A percentile compares a stretch with the other conserved stretches of the same genome.
These are phyloP conservation scores for Phytophthora hibernalis DNA, from an alignment of 352 stramenopile genomes.

Conservation along the genomic window DNA sequence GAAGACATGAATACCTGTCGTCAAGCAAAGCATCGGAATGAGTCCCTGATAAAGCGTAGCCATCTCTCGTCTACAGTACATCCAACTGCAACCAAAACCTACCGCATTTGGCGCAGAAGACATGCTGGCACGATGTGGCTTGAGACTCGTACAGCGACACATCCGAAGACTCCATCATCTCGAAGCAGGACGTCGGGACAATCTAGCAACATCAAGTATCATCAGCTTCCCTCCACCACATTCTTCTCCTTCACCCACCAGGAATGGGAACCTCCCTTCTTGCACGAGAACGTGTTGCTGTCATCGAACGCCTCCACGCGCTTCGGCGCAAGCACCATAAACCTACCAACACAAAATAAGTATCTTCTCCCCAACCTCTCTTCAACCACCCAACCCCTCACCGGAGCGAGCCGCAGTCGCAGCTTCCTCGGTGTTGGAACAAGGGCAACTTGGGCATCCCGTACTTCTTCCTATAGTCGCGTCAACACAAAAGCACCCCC, in stretches of 20 bases:
- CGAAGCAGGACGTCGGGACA: conserved; percentile 76
- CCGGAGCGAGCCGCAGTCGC: conserved; percentile 73
- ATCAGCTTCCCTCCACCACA: neutral
- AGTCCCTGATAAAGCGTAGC: conserved; percentile 13
- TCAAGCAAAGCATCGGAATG: neutral
- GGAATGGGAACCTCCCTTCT: conserved; percentile 83
- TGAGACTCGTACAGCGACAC: conserved; percentile 82
- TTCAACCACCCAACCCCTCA: conserved; percentile 21
- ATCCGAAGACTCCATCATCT: conserved; percentile 73
- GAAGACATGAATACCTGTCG: conserved; percentile 84
- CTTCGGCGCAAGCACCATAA: conserved; percentile 77
- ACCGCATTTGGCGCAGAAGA: conserved; percentile 85
- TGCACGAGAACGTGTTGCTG: conserved; percentile 84
- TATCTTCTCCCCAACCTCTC: conserved; percentile 7
- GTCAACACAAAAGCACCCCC: conserved; percentile 7
- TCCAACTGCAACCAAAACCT: conserved; percentile 25
- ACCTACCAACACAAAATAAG: conserved; percentile 42
- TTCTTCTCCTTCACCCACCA: conserved; percentile 47
- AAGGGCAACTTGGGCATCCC: conserved; percentile 69
- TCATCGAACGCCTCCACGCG: conserved; percentile 84
- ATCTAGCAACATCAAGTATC: conserved; percentile 44
- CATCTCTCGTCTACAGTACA: conserved; percentile 12
- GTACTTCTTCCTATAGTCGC: conserved; percentile 73
- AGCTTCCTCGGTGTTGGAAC: conserved; percentile 78
- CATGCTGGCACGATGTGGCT: conserved; percentile 71